Percentiles rank a stretch among this genome's conserved stretches.
These are phyloP conservation scores for Crithidia brevicula DNA, from an alignment of 208 protist species.

Conservation along the genomic window DNA sequence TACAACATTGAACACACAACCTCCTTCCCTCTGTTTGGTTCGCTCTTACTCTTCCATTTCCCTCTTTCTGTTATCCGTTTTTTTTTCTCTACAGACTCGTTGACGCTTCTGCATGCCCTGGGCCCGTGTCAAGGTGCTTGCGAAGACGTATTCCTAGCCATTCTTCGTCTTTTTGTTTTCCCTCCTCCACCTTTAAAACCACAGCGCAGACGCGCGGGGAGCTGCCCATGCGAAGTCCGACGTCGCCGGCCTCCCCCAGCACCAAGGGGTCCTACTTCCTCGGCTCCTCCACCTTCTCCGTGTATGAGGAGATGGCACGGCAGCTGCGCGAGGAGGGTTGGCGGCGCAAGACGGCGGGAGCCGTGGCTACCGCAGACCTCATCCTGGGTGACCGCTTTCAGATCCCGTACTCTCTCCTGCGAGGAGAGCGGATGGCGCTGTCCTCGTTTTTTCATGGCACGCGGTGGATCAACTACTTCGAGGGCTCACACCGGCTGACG, in stretches of 20 bases:
- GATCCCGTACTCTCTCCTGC: constrained; percentile 79
- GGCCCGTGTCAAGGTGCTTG: too few relatives aligned
- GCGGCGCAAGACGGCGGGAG: constrained; percentile 30
- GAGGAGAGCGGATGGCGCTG: constrained; percentile 55
- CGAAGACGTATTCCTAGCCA: too few relatives aligned
- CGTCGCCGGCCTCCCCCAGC: constrained; percentile 5
- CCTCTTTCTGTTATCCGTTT: neutral
- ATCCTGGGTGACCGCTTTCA: constrained; percentile 84
- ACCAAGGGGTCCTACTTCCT: constrained; percentile 45
- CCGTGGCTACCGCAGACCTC: constrained; percentile 54
- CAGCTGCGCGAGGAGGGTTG: constrained; percentile 68
- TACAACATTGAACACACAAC: too few relatives aligned
- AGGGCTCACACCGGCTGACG: constrained; percentile 81
- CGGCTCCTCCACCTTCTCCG: constrained; percentile 69
- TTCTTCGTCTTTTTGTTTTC: too few relatives aligned
- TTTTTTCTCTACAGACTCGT: neutral
- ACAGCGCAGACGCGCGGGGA: neutral
- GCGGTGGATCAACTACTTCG: constrained; percentile 91
- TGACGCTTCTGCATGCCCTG: too few relatives aligned
- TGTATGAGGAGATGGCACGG: constrained; percentile 85
- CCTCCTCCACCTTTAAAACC: neutral
- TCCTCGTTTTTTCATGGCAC: constrained; percentile 63
- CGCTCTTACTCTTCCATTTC: constrained; percentile 12
- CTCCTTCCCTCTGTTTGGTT: constrained; percentile 1
- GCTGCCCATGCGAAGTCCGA: neutral